A percentile compares a stretch with the other conserved stretches of the same genome.
phyloP scores from a whole-genome alignment of 768 basidiomycete species.

The Tulasnella sp. region DNA sequence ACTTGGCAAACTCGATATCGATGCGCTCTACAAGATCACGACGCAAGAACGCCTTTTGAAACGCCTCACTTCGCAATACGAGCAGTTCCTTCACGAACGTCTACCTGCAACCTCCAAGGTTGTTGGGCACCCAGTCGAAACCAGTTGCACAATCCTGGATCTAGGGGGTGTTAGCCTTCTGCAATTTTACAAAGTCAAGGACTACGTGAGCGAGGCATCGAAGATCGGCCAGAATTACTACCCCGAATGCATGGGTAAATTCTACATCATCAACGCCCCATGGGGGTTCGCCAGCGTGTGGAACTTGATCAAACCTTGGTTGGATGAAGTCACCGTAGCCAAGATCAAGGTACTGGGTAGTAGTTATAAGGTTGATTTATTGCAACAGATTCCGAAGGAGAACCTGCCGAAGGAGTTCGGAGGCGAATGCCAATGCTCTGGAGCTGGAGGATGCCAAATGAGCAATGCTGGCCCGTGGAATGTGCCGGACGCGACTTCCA shows the following conservation, averaged over 20 bases:
- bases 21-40: conserved; percentile 73
- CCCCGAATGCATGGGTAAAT: conserved; percentile 94
- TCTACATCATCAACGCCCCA: conserved; percentile 98
- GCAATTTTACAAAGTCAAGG: conserved; percentile 87
- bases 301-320: conserved; percentile 84
- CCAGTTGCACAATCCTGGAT: conserved; percentile 96
- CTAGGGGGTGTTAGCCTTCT: conserved; percentile 60
- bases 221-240: conserved; percentile 85
- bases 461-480: conserved; percentile 95
- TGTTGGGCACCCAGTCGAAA: conserved; percentile 86
- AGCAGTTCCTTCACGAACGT: conserved; percentile 75
- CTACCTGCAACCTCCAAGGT: conserved; percentile 68
- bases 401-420: conserved; percentile 85
- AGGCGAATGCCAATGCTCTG: conserved; percentile 65
- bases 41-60: conserved; percentile 83
- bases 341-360: conserved; percentile 90
- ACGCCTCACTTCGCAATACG: conserved; percentile 89
- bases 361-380: conserved; percentile 66
- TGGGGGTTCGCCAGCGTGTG: conserved; percentile 89
- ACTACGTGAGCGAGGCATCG: conserved; percentile 75
- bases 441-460: conserved; percentile 68
- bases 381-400: conserved; percentile 77
- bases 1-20: conserved; percentile 84
- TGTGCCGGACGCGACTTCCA: conserved; percentile 1
- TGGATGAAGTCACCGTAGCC: conserved; percentile 89